phyloP scores from a whole-genome alignment of 257 asterid species.

The Solanum medicagineum region DNA sequence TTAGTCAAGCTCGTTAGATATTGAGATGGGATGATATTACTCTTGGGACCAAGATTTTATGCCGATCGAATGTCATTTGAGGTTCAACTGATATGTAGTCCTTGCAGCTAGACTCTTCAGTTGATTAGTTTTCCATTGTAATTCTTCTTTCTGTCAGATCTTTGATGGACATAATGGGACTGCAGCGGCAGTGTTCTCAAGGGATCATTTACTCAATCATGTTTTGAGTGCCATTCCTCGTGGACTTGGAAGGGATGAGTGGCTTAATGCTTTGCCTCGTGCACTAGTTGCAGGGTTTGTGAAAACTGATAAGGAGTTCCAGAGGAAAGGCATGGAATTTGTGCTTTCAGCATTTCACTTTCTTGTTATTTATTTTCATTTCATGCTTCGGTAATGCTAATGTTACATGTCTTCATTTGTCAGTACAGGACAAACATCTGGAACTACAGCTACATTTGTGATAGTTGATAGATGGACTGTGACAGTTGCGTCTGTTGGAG shows the following conservation, averaged over 20 bases:
- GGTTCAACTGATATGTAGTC: neutral
- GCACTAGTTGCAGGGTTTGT: slow-evolving; percentile 91
- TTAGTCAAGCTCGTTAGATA: neutral
- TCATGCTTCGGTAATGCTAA: neutral
- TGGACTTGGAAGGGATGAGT: slow-evolving; percentile 65
- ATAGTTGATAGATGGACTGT: slow-evolving; percentile 84
- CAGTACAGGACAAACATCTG: slow-evolving; percentile 67
- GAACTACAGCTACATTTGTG: slow-evolving; percentile 85
- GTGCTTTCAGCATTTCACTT: neutral
- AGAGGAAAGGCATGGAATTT: slow-evolving; percentile 46
- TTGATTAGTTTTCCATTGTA: neutral
- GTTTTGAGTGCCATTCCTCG: slow-evolving; percentile 56
- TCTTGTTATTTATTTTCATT: neutral
- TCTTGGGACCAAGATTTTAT: neutral
- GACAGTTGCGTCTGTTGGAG: slow-evolving; percentile 88
- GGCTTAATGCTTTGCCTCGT: slow-evolving; percentile 82
- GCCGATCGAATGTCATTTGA: neutral
- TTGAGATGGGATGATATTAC: neutral
- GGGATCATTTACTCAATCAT: slow-evolving; percentile 45
- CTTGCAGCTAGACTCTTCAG: neutral
- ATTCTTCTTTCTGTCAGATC: slow-evolving; percentile 21
- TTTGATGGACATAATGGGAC: slow-evolving; percentile 85
- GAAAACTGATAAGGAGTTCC: slow-evolving; percentile 81
- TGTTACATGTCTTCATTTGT: neutral
- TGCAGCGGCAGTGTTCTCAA: slow-evolving; percentile 63